Base-by-base conservation (phyloP, 2,329 filamentous ascomycete species). In the Lasiodiplodia theobromae region DNA sequence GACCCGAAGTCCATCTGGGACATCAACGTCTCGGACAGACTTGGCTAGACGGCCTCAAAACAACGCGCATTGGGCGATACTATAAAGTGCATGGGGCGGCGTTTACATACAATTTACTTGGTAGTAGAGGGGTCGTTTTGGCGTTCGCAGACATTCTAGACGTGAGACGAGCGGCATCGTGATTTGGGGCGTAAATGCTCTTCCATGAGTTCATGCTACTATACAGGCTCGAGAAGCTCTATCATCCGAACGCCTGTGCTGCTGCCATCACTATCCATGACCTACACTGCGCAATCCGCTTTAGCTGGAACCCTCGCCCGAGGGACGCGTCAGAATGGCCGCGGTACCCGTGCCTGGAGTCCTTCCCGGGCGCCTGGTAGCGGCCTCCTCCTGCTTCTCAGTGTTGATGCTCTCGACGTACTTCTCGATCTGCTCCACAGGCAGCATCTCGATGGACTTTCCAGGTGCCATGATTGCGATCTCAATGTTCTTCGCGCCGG, bases 321-420 rank as follows among this genome's bases (percentile, higher is more conserved):
- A 84, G 81, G 84, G 89, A 84, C 81, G 84, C 56, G 92, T 94
- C 77, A 92, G 85, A 76, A 96, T 93, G 53, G 92, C 87, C 21
- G 92, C 89, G 73, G 83, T 89, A 57, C 89, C 90, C 62, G 87
- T 88, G 69, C 89, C 90, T n/a, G 89, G 87, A 70, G 88, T 87
- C 74, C 73, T 79, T 56, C 83, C 83, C 21, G 78, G 80, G 54
- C 97, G 96, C 91, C 97, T 97, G 88, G 94, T 97, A 51, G 93
- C 93, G 28, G 95, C 95, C 85, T 99, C 96, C 82, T 98, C 96
- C 80, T 97, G 94, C 88, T 99, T 99, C 88, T 99, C 96, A 76
- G 94, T 92, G 86, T 99, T 97, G 81, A 99, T 99, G 82, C 89
- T 96, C 89, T 98, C 98, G 78, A 99, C 96, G 78, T 97, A 97